Evolutionary conservation across 2,329 filamentous ascomycete species (phyloP).

Genomic region (Aurifilum marmelostoma): DNA sequence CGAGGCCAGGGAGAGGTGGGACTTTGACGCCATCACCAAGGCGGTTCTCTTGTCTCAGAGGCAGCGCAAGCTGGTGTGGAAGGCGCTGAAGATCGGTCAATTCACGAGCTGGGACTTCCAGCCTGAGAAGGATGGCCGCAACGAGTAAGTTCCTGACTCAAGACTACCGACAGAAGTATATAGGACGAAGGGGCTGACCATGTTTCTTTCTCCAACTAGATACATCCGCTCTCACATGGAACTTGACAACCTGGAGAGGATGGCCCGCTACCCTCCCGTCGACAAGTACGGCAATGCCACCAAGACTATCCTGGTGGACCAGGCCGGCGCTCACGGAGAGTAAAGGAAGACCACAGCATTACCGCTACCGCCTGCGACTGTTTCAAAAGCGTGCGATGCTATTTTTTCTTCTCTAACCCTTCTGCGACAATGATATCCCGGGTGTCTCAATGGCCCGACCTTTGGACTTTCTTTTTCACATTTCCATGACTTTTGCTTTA

Average conservation of each 20-base stretch:
- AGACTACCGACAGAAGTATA: too few relatives aligned
- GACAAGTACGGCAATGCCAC: slow-evolving; percentile 58
- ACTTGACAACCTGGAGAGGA: slow-evolving; percentile 78
- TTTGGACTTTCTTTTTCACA: neutral
- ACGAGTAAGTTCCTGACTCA: slow-evolving; percentile 56
- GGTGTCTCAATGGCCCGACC: neutral
- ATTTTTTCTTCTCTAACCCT: neutral
- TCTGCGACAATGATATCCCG: slow-evolving; percentile 22
- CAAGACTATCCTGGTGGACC: slow-evolving; percentile 44
- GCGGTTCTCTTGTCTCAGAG: slow-evolving; percentile 79
- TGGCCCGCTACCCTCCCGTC: slow-evolving; percentile 71
- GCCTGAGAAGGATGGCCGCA: slow-evolving; percentile 69
- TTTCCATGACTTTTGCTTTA: neutral
- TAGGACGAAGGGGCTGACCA: neutral
- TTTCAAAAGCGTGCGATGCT: slow-evolving; percentile 10
- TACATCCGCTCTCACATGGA: slow-evolving; percentile 86
- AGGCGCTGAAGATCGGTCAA: slow-evolving; percentile 73
- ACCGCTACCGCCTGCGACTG: slow-evolving; percentile 2
- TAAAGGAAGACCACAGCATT: slow-evolving; percentile 33
- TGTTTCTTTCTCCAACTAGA: slow-evolving; percentile 45
- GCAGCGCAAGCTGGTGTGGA: slow-evolving; percentile 77
- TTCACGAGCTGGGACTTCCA: slow-evolving; percentile 88
- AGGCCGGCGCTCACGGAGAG: slow-evolving; percentile 50
- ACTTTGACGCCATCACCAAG: slow-evolving; percentile 76
- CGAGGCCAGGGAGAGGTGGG: slow-evolving; percentile 77